Percentiles rank a stretch among this genome's conserved stretches.
These are phyloP conservation scores for Colletotrichum noveboracense DNA, from an alignment of 2,329 filamentous ascomycete species.

Conservation along the genomic window DNA sequence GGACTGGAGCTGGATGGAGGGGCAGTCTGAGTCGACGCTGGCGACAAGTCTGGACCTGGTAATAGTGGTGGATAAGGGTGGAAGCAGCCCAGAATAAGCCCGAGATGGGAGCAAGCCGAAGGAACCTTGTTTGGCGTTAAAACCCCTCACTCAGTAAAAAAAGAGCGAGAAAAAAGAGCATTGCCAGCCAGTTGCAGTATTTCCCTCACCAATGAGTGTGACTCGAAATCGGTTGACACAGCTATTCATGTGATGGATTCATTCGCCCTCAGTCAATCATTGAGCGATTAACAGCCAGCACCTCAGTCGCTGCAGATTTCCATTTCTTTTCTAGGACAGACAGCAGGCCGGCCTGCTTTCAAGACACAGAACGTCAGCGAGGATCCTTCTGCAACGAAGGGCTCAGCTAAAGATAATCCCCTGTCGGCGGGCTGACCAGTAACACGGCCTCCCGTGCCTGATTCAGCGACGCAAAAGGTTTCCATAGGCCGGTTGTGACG, in stretches of 20 bases:
- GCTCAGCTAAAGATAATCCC: not conserved
- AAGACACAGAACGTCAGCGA: not conserved
- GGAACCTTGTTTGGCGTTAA: slow-evolving; percentile 11
- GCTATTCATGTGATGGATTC: not conserved
- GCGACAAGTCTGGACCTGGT: slow-evolving; percentile 13
- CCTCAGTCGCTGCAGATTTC: not conserved
- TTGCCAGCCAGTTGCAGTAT: not conserved
- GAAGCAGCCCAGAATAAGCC: slow-evolving; percentile 21
- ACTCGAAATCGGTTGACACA: not conserved
- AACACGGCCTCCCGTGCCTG: not conserved
- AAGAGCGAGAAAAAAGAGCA: slow-evolving; percentile 1
- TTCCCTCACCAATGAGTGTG: slow-evolving; percentile 14
- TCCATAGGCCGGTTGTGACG: not conserved
- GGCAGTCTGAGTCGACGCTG: not conserved
- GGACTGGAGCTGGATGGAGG: slow-evolving; percentile 8
- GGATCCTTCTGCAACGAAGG: slow-evolving; percentile 5
- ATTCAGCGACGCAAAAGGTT: slow-evolving; percentile 9
- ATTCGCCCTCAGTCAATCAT: not conserved
- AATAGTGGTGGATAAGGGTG: slow-evolving; percentile 8
- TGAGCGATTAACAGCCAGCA: slow-evolving; percentile 11
- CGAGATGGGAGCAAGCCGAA: slow-evolving; percentile 7
- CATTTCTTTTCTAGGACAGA: not conserved
- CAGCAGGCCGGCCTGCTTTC: not conserved
- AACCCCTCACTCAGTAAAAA: slow-evolving; percentile 18
- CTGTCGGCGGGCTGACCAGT: slow-evolving; percentile 8